phyloP scores from a whole-genome alignment of 2,329 filamentous ascomycete genomes.

The Beauveria brongniartii region DNA sequence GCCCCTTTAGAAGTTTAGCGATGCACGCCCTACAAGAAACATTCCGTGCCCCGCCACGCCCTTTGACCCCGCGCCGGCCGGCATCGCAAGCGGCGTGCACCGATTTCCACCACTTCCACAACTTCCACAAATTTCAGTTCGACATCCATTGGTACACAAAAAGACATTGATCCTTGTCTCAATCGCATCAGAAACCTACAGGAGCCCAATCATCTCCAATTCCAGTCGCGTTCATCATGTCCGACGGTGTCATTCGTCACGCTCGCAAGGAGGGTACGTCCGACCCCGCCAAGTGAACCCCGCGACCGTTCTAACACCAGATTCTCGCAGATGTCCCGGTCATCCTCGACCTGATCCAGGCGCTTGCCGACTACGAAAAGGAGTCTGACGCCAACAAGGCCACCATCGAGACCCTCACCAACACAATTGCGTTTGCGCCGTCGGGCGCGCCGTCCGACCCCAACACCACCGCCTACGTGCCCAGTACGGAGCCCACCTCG shows the following conservation, averaged over 20 bases:
- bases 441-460: conserved; percentile 33
- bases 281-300: background rate
- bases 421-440: conserved; percentile 71
- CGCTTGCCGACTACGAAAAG: conserved; percentile 83
- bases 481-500: conserved; percentile 45
- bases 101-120: background rate
- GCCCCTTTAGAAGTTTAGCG: too few relatives aligned
- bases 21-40: background rate
- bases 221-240: background rate
- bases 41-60: conserved; percentile 3
- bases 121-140: background rate
- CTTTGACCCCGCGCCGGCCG: conserved; percentile 2
- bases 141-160: background rate
- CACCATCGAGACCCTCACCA: conserved; percentile 62
- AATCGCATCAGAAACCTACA: background rate
- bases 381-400: conserved; percentile 67
- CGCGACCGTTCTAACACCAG: background rate
- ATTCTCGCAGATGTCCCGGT: conserved; percentile 58
- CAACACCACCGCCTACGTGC: conserved; percentile 25
- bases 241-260: conserved; percentile 4
- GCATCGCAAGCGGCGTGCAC: conserved; percentile 3
- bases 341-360: conserved; percentile 77
- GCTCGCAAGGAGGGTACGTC: conserved; percentile 9
- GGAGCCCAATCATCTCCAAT: background rate
- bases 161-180: background rate